Conservation (phyloP, 169 alveolate genomes). For the Plasmodium ovale region DNA sequence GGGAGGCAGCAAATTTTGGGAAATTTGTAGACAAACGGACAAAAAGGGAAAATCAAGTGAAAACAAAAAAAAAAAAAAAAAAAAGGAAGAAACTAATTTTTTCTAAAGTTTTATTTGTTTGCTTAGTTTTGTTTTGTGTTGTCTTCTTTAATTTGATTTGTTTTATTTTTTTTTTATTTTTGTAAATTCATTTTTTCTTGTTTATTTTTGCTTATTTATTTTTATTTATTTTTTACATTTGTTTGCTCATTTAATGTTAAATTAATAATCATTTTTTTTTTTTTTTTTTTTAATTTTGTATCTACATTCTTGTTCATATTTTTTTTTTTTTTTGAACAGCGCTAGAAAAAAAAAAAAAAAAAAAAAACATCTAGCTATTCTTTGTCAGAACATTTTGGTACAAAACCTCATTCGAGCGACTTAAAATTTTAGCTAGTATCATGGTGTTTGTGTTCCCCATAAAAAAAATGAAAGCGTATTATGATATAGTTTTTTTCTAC, state of each 20-base stretch:
- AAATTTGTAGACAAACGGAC: background rate
- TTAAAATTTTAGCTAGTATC: constrained; percentile 5
- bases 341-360: no score
- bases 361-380: no score
- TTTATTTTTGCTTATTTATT: background rate
- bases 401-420: no score
- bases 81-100: background rate
- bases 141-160: background rate
- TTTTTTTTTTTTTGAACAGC: background rate
- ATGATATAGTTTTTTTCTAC: no score
- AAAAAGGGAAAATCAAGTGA: background rate
- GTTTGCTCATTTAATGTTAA: background rate
- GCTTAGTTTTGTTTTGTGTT: background rate
- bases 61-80: background rate
- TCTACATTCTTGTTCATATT: background rate
- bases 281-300: background rate
- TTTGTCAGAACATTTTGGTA: no score
- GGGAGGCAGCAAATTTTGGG: background rate
- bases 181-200: background rate
- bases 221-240: background rate
- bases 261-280: no score
- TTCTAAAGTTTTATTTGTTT: background rate
- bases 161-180: background rate
- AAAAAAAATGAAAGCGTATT: no score
- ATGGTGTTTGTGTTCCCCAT: no score